Base-by-base conservation (phyloP, 371 early-diverging fungal genomes). In the Mucor ambiguus region DNA sequence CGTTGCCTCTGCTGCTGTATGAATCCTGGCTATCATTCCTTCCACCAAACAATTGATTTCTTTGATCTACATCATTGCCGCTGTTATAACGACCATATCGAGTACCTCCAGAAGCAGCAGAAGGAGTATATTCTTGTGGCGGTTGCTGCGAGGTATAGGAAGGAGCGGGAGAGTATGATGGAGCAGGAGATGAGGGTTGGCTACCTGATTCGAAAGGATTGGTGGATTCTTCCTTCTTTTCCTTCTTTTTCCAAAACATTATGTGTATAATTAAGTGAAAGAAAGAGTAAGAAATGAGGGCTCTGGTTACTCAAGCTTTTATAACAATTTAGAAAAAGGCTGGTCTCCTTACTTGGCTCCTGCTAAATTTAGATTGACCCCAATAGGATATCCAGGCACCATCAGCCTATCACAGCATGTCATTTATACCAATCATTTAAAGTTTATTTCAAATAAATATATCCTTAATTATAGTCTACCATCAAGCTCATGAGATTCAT, bases 171-270 rank as follows among this genome's bases (percentile, higher is more conserved):
- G 68, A 68, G 26, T 71, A 71, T 43, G 68, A 64, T 14, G 71
- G 68, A 16, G 71, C 71, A 41, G 72, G 69, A n/a, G 69, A 64
- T 5, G 61, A 60, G 12, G 72, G 63, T 24, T 62, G 67, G 20
- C 67, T 67, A n/a, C 60, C 29, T 7, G 65, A 52, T 9, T 72
- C 69, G 48, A 72, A 72, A 9, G 72, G 72, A 16, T 72, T 72
- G 6, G 68, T 72, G 22, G 72, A 64, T 44, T 63, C 68, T 61
- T 60, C 60, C 29, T 64, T 63, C 32, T 72, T 72, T 54, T 72
- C 72, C 28, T 72, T 72, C 63, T 72, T 72, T 68, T 60, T 68
- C 72, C 72, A 72, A 62, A 72, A 72, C 72, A 72, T 72, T 11
- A 1, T 63, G n/a, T 28, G 16, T 52, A n/a, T 82, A 67, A 33